Evolutionary conservation across 2,329 filamentous ascomycete species (phyloP).

Genomic region (Microdochium bolleyi): DNA sequence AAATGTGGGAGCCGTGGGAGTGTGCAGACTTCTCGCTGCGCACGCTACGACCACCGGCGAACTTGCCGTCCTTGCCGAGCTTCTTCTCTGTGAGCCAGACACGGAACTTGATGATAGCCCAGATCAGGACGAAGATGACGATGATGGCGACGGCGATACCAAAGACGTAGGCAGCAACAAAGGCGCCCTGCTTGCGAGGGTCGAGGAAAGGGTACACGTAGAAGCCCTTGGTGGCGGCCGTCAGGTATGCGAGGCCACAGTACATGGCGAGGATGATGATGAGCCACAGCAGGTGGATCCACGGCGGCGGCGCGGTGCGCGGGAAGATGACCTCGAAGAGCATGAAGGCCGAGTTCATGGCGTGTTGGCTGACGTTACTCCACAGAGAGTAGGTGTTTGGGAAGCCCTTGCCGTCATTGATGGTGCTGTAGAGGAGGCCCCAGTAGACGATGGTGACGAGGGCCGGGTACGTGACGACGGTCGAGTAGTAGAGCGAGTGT

Average conservation of each 20-base stretch:
- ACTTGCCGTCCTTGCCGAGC: slow-evolving; percentile 14
- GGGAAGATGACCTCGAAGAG: slow-evolving; percentile 68
- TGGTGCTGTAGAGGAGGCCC: slow-evolving; percentile 55
- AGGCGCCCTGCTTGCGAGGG: slow-evolving; percentile 36
- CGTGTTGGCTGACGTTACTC: slow-evolving; percentile 67
- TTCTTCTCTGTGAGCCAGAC: slow-evolving; percentile 24
- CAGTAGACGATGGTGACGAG: slow-evolving; percentile 68
- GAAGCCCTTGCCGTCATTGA: slow-evolving; percentile 59
- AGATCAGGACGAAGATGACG: slow-evolving; percentile 33
- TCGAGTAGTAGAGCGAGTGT: slow-evolving; percentile 57
- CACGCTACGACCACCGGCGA: slow-evolving; percentile 5
- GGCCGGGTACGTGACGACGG: slow-evolving; percentile 55
- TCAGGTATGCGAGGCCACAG: slow-evolving; percentile 67
- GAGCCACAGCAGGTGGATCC: slow-evolving; percentile 59
- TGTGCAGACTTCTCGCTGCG: background rate
- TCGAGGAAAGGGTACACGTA: slow-evolving; percentile 80
- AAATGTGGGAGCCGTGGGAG: background rate
- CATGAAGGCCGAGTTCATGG: slow-evolving; percentile 64
- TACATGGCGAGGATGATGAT: slow-evolving; percentile 66
- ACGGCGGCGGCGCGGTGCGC: slow-evolving; percentile 49
- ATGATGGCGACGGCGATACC: slow-evolving; percentile 34
- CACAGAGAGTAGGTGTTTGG: slow-evolving; percentile 43
- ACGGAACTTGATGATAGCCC: slow-evolving; percentile 31
- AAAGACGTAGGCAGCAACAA: slow-evolving; percentile 55
- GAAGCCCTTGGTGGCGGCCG: slow-evolving; percentile 58